These are phyloP conservation scores for Lichtheimia corymbifera DNA, from an alignment of 371 early-diverging fungal genomes.

Conservation along the genomic window DNA sequence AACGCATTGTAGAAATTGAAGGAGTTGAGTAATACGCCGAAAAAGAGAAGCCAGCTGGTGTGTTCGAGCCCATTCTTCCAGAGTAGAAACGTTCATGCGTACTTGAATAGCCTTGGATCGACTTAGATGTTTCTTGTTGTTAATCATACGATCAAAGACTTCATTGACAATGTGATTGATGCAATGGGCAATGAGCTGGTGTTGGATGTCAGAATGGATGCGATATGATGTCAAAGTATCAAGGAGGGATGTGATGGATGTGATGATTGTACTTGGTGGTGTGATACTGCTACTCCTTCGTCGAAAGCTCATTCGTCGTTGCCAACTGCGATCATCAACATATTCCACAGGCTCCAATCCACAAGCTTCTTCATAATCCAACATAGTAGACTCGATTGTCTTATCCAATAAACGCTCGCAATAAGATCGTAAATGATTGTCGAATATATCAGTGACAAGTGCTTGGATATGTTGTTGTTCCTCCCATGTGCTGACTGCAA, in stretches of 20 bases:
- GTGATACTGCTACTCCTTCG: conserved; percentile 8
- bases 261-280: conserved; percentile 1
- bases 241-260: background rate
- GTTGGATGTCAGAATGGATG: conserved; percentile 55
- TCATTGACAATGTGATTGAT: conserved; percentile 71
- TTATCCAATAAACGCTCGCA: conserved; percentile 59
- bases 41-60: conserved; percentile 41
- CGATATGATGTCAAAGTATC: conserved; percentile 31
- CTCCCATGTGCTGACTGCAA: conserved; percentile 60
- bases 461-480: conserved; percentile 64
- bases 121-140: conserved; percentile 69
- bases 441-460: conserved; percentile 61
- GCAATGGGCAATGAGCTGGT: conserved; percentile 65
- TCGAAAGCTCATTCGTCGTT: conserved; percentile 25
- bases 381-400: conserved; percentile 64
- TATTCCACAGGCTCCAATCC: conserved; percentile 66
- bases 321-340: conserved; percentile 52
- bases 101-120: conserved; percentile 85
- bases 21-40: conserved; percentile 69
- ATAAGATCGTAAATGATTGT: conserved; percentile 33
- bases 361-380: conserved; percentile 73
- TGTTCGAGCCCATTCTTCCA: conserved; percentile 82
- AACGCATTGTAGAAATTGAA: conserved; percentile 81
- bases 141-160: conserved; percentile 79
- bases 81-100: conserved; percentile 74